Evolutionary conservation across 169 alveolate genomes (phyloP), one percentile per base, ranked within the genome.

Genomic region (Eimeria praecox): DNA sequence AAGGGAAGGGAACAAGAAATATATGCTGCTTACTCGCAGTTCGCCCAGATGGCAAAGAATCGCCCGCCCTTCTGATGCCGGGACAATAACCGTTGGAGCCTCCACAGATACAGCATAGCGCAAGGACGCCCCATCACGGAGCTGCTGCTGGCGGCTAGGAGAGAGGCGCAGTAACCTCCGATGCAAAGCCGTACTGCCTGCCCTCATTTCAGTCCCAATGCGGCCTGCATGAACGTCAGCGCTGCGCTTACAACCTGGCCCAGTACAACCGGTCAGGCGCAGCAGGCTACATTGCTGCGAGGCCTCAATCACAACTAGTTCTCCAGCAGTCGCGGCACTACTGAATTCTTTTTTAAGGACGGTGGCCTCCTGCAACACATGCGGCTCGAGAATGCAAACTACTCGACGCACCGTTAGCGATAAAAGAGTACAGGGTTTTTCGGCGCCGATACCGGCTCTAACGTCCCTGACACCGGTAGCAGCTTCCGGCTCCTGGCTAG

Each of bases 1-100:
- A 6, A 20, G 54, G 33, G 18, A 38, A 35, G 35, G 0, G 38
- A 38, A 3, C 49, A 35, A 75, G 42, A 40, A 14, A 18, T n/a
- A 5, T 5, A 44, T 46, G 24, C n/a, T 46, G 88, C 88, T 38
- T 78, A 87, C 93, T 54, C 93, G 49, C 82, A 87, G 33, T 62
- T 87, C 93, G 8, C 93, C 93, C 33, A 87, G 82, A 87, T 62
- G 93, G 59, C 93, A 87, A 9, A 87, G 64, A 18, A 87, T 30
- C 33, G 93, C 93, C 64, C 64, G 59, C 40, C 93, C 93, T 10
- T 59, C 93, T 38, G 80, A 56, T 8, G 93, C 80, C n/a, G 93
- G 93, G 71, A 71, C 64, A 62, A 87, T 62, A 69, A 87, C n/a
- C 40, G 93, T 87, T 40, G 93, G 93, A 71, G 66, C 83, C 93